Conservation (phyloP, 208 protist genomes). For the Crithidia fasciculata region DNA sequence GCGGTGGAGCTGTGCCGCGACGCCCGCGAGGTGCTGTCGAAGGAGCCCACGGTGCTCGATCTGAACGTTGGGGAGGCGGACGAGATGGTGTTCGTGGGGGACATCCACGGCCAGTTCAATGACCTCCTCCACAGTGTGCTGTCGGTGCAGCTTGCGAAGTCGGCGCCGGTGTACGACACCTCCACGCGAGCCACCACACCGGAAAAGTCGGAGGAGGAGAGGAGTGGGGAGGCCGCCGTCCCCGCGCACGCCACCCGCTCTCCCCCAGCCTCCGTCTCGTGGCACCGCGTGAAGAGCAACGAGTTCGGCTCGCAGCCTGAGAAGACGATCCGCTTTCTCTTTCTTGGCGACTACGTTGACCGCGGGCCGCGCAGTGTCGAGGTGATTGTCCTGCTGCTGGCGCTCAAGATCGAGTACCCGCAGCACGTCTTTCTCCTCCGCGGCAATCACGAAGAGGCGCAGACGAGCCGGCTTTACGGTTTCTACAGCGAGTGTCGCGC, state of each 20-base stretch:
- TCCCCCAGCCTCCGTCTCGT: not conserved
- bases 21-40: constrained; percentile 44
- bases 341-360: constrained; percentile 98
- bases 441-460: constrained; percentile 92
- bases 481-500: constrained; percentile 83
- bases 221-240: not conserved
- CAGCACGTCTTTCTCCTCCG: constrained; percentile 87
- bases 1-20: constrained; percentile 61
- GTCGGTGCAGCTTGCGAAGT: constrained; percentile 54
- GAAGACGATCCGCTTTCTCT: constrained; percentile 89
- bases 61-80: constrained; percentile 49
- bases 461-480: constrained; percentile 86
- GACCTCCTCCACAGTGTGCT: constrained; percentile 77
- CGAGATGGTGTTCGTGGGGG: constrained; percentile 80
- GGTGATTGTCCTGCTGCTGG: constrained; percentile 81
- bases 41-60: constrained; percentile 61
- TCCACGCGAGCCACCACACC: not conserved
- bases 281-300: constrained; percentile 8
- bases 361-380: constrained; percentile 88
- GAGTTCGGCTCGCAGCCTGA: constrained; percentile 1
- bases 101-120: constrained; percentile 89
- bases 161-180: constrained; percentile 9
- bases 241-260: constrained; percentile 1
- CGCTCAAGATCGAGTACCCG: constrained; percentile 87
- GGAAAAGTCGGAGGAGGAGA: not conserved